A percentile compares a stretch with the other conserved stretches of the same genome.
phyloP scores from a whole-genome alignment of 306 rosid genomes.

The Quercus engelmannii region DNA sequence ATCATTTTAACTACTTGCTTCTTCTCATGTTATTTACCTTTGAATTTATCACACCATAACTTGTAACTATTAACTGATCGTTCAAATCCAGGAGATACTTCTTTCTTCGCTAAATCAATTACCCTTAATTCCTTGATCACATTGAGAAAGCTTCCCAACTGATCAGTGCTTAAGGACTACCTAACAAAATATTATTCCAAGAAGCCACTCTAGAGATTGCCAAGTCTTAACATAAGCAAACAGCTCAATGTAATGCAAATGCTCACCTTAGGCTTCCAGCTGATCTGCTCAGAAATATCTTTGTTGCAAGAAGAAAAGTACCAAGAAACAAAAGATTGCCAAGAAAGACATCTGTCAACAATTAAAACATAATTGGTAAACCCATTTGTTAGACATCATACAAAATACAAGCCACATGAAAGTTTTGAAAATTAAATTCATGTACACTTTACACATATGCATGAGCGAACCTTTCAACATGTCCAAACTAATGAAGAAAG shows the following conservation, averaged over 20 bases:
- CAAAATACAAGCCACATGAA: slow-evolving; percentile 19
- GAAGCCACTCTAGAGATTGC: neutral
- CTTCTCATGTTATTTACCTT: neutral
- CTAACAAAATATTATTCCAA: neutral
- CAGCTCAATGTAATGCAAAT: neutral
- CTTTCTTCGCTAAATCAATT: neutral
- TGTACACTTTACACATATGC: no score
- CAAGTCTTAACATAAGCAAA: neutral
- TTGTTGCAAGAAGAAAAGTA: slow-evolving; percentile 46
- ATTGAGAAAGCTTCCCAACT: neutral
- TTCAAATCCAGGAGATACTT: neutral
- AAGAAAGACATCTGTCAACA: slow-evolving; percentile 46
- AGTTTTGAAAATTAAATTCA: neutral
- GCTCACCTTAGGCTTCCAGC: slow-evolving; percentile 47
- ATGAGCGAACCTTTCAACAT: no score
- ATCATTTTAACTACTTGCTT: neutral
- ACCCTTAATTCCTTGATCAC: neutral
- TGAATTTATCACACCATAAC: neutral
- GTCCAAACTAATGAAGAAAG: no score
- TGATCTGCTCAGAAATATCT: slow-evolving; percentile 47
- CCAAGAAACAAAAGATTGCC: slow-evolving; percentile 66
- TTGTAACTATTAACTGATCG: neutral
- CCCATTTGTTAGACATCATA: slow-evolving; percentile 5
- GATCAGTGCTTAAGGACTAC: neutral
- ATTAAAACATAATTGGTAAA: slow-evolving; percentile 44